phyloP scores from a whole-genome alignment of 352 stramenopile genomes.

The Phytophthora palmivora region DNA sequence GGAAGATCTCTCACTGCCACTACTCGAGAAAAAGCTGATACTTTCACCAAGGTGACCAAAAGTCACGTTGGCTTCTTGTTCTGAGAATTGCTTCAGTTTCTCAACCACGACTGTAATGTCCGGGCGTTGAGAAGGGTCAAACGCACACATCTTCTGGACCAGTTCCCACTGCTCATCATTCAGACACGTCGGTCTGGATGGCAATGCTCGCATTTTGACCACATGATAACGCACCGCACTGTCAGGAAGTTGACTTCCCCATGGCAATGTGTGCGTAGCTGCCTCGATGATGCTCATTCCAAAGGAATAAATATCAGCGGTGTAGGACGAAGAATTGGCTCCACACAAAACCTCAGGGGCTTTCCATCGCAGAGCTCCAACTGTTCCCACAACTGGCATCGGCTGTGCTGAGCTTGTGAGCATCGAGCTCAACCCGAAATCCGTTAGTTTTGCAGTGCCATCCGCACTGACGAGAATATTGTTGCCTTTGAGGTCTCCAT shows the following conservation, averaged over 20 bases:
- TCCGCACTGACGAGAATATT: constrained; percentile 36
- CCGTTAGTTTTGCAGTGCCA: constrained; percentile 33
- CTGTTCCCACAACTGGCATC: not conserved
- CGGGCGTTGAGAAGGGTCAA: constrained; percentile 22
- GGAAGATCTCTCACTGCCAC: constrained; percentile 2
- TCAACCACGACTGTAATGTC: constrained; percentile 17
- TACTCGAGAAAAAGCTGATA: constrained; percentile 5
- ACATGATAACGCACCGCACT: constrained; percentile 12
- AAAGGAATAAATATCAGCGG: not conserved
- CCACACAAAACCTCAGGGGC: constrained; percentile 27
- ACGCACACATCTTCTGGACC: constrained; percentile 25
- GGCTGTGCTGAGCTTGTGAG: constrained; percentile 6
- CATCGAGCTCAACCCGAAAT: constrained; percentile 40
- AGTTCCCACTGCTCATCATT: constrained; percentile 35
- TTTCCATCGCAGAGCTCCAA: constrained; percentile 32
- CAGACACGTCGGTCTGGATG: constrained; percentile 8
- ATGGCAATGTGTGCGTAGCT: constrained; percentile 22
- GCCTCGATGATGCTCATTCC: not conserved
- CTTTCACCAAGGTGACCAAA: not conserved
- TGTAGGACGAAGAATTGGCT: constrained; percentile 5
- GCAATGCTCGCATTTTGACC: constrained; percentile 17
- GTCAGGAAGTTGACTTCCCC: not conserved
- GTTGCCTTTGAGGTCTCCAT: constrained; percentile 5
- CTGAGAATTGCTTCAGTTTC: constrained; percentile 20
- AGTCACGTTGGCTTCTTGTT: constrained; percentile 10